Evolutionary conservation across 768 basidiomycete species (phyloP), one percentile per base, ranked within the genome.

Genomic region (Phylloporus sp.): DNA sequence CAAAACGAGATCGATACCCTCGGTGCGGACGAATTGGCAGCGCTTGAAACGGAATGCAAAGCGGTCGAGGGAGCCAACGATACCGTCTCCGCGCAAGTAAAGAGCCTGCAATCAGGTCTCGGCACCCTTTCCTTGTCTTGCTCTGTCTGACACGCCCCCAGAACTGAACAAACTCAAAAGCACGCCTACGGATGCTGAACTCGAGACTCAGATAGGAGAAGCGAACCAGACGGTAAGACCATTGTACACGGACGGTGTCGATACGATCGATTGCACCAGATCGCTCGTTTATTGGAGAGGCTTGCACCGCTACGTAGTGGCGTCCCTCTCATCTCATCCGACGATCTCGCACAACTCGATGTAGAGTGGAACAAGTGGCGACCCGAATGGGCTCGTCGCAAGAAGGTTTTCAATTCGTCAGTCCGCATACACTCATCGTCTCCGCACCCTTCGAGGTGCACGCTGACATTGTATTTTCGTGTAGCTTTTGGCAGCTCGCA

Each of bases 301-400:
- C 73, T 92, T 8, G 64, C 71, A 41, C 84, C 88, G 28, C 73
- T 91, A 35, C 81, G 85, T 27, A 71, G 77, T 23, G 87, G 85
- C 23, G 50, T 55, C 13, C 76, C 79, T 6, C 73, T 83, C 21
- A 76, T 92, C 24, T 86, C 86, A 15, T 70, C 79, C 8, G 80
- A 82, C 53, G 89, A 92, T 40, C 72, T 88, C 15, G 77, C 75
- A 14, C 69, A 73, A 49, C 70, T 93, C 42, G 83, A 92, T 49
- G 62, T 66, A 1, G 86, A 92, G 26, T 93, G 90, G 86, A 67
- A 57, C 6, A 80, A 77, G 58, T 94, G 90, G 90, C 73, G 85
- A 50, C 73, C 75, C 4, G 85, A 92, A 69, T 95, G 92, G 92
- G 64, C 79, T 27, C 73, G 76, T 20, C 74, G 92, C 45, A 79